Evolutionary conservation across 441 rosid genomes (phyloP), one percentile per base, ranked within the genome.

Genomic region (Geranium incanum): DNA sequence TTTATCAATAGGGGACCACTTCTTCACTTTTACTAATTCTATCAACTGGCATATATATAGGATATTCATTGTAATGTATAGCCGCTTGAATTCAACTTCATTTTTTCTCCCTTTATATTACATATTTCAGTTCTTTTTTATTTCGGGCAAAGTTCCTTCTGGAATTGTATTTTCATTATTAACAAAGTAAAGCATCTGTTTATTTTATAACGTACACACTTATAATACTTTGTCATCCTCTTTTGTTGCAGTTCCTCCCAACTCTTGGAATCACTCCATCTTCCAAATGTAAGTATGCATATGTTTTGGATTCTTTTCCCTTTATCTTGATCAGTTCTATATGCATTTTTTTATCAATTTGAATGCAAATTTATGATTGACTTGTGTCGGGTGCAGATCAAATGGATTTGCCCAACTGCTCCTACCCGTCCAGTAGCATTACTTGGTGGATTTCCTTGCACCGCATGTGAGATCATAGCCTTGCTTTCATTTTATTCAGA

Each of bases 361-460:
- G 64, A 52, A 13, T 68, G 18, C 2, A 37, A 55, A 16, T 8
- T 64, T 62, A 21, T 52, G 39, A 43, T 39, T 43, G 37, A 57
- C 68, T 36, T 16, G 62, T 69, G 4, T 55, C n/a, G 76, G 48
- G 11, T 80, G 37, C 87, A 95, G 99, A 86, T 95, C 77, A 95
- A 92, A 78, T 95, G 99, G 99, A 89, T 95, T 70, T 95, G 97
- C 80, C 99, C 97, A 9, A 95, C 97, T 70, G 94, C 99, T 75
- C 97, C 99, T 69, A 86, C 92, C 71, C 95, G 74, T 59, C 97
- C 97, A 0, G 79, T 95, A 73, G 78, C 85, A 69, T 68, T 89
- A 70, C 85, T 95, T 71, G 94, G 97, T 72, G 97, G 99, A 78
- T 92, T 92, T 76, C 94, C 92, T 38, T 88, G 97, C 74, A 90